A percentile compares a stretch with the other conserved stretches of the same genome.
Conservation (phyloP, 2,329 filamentous ascomycete genomes). For the Polytolypa hystricis region DNA sequence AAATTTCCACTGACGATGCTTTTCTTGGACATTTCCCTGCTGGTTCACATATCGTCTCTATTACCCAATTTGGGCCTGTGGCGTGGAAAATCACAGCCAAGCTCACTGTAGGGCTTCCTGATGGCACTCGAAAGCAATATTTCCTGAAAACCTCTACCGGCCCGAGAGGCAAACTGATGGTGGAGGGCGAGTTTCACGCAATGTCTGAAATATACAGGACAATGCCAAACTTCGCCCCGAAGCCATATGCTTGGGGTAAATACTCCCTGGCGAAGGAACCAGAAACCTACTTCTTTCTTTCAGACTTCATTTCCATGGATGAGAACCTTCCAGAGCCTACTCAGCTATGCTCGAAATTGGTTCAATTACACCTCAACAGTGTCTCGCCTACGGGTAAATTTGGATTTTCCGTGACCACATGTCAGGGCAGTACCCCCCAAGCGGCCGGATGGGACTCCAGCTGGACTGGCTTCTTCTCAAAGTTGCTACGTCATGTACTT, state of each 20-base stretch:
- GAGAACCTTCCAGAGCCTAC: slow-evolving; percentile 20
- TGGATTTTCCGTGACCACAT: slow-evolving; percentile 18
- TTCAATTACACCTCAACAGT: slow-evolving; percentile 22
- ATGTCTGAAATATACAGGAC: slow-evolving; percentile 28
- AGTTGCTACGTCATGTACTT: slow-evolving; percentile 23
- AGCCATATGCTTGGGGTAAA: slow-evolving; percentile 32
- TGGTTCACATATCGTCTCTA: neutral
- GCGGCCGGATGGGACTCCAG: slow-evolving; percentile 24
- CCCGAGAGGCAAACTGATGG: slow-evolving; percentile 21
- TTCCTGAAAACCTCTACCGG: neutral
- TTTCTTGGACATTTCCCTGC: neutral
- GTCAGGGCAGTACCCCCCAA: slow-evolving; percentile 19
- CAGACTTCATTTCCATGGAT: slow-evolving; percentile 29
- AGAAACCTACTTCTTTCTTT: slow-evolving; percentile 34
- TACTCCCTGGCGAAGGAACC: slow-evolving; percentile 19
- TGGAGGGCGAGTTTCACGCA: slow-evolving; percentile 33
- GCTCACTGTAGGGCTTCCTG: neutral
- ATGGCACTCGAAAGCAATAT: neutral
- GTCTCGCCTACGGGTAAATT: slow-evolving; percentile 24
- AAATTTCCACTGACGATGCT: neutral
- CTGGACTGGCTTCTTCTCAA: slow-evolving; percentile 31
- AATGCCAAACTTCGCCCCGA: slow-evolving; percentile 29
- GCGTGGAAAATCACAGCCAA: neutral
- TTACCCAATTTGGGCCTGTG: neutral
- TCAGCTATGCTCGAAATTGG: slow-evolving; percentile 16